phyloP scores from a whole-genome alignment of 2,329 filamentous ascomycete species.

The Gyromitra esculenta region DNA sequence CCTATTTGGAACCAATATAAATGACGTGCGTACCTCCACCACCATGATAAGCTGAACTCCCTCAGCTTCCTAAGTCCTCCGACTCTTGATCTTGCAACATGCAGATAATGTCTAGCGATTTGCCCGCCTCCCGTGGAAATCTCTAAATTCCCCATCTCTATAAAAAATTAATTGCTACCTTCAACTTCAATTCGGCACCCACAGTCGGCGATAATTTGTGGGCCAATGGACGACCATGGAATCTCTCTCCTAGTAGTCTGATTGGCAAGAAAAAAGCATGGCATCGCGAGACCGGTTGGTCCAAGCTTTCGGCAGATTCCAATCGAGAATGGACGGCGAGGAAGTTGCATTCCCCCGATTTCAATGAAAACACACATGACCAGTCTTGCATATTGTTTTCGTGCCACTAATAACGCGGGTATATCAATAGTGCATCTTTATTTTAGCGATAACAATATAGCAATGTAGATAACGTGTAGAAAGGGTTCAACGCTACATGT shows the following conservation, averaged over 20 bases:
- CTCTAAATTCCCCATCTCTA: not conserved
- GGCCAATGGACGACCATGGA: slow-evolving; percentile 5
- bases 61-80: slow-evolving; percentile 24
- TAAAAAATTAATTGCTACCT: slow-evolving; percentile 29
- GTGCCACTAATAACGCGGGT: slow-evolving; percentile 22
- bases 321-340: slow-evolving; percentile 26
- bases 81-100: slow-evolving; percentile 27
- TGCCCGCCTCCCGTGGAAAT: not conserved
- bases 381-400: slow-evolving; percentile 24
- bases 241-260: slow-evolving; percentile 9
- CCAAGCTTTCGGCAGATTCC: slow-evolving; percentile 37
- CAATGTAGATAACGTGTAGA: slow-evolving; percentile 10
- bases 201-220: slow-evolving; percentile 16
- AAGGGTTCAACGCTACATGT: not conserved
- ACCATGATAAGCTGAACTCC: slow-evolving; percentile 42
- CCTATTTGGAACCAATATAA: slow-evolving; percentile 46
- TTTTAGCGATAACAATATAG: slow-evolving; percentile 13
- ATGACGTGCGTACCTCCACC: slow-evolving; percentile 40
- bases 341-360: slow-evolving; percentile 29
- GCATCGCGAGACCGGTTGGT: slow-evolving; percentile 31
- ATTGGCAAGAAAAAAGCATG: slow-evolving; percentile 26
- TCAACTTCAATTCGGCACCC: not conserved
- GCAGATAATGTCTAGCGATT: slow-evolving; percentile 21
- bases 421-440: slow-evolving; percentile 30
- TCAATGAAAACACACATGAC: slow-evolving; percentile 25